Conservation (phyloP, 1,139 yeast genomes). For the Blastobotrys serpentis region DNA sequence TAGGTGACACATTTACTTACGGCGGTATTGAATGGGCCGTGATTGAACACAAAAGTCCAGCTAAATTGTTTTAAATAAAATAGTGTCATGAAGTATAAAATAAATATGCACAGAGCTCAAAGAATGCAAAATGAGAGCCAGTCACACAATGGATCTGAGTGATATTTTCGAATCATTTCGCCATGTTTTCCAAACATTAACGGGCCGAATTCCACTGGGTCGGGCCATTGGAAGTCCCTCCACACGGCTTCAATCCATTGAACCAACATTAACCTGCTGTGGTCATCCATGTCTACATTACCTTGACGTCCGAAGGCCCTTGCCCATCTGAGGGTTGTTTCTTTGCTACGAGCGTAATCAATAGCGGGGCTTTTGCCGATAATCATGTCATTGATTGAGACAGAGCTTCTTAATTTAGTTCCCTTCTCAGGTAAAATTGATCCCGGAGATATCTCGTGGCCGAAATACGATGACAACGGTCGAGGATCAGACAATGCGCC, state of each 20-base stretch:
- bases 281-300: conserved; percentile 12
- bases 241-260: conserved; percentile 15
- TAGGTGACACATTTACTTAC: conserved; percentile 15
- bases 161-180: conserved; percentile 2
- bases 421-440: conserved; percentile 13
- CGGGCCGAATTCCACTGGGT: conserved; percentile 8
- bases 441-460: conserved; percentile 11
- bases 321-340: neutral
- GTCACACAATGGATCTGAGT: conserved; percentile 9
- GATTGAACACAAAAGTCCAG: conserved; percentile 16
- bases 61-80: conserved; percentile 2
- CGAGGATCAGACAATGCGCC: conserved; percentile 15
- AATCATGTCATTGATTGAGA: conserved; percentile 8
- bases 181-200: conserved; percentile 11
- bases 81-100: too few species aligned
- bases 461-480: conserved; percentile 19
- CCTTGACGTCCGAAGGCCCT: conserved; percentile 15
- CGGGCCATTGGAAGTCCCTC: conserved; percentile 14
- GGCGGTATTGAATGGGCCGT: conserved; percentile 20
- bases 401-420: neutral
- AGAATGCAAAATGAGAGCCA: conserved; percentile 14
- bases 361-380: conserved; percentile 4
- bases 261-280: conserved; percentile 4
- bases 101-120: neutral
- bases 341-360: neutral